Evolutionary conservation across 257 asterid genomes (phyloP).

Genomic region (Osmanthus fragrans): DNA sequence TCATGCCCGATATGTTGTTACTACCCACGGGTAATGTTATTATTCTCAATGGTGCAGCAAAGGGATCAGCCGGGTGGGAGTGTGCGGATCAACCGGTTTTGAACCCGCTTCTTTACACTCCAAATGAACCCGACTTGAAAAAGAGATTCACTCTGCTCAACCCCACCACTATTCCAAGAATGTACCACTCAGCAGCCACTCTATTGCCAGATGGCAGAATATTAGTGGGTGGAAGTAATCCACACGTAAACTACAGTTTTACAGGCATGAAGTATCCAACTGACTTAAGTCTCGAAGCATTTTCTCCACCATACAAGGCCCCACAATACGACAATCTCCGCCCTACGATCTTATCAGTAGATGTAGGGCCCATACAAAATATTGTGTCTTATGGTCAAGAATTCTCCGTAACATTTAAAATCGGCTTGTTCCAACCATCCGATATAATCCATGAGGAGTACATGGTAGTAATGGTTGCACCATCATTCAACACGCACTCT

Average conservation of each 20-base stretch:
- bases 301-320: slow-evolving; percentile 14
- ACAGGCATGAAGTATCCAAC: slow-evolving; percentile 14
- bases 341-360: slow-evolving; percentile 3
- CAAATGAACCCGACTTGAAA: background rate
- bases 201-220: slow-evolving; percentile 25
- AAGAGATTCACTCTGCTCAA: slow-evolving; percentile 24
- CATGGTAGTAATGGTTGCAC: slow-evolving; percentile 58
- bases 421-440: slow-evolving; percentile 24
- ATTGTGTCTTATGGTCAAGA: slow-evolving; percentile 43
- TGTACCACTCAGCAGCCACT: slow-evolving; percentile 23
- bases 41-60: slow-evolving; percentile 28
- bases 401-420: slow-evolving; percentile 45
- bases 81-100: slow-evolving; percentile 20
- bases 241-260: slow-evolving; percentile 14
- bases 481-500: slow-evolving; percentile 84
- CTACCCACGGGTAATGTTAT: slow-evolving; percentile 29
- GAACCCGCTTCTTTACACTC: slow-evolving; percentile 26
- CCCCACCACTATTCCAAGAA: slow-evolving; percentile 18
- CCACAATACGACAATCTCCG: slow-evolving; percentile 1
- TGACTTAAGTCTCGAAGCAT: slow-evolving; percentile 15
- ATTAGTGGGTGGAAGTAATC: slow-evolving; percentile 24
- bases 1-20: slow-evolving; percentile 37
- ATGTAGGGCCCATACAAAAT: slow-evolving; percentile 30
- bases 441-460: slow-evolving; percentile 7
- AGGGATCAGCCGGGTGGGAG: slow-evolving; percentile 35